Percentiles rank a stretch among this genome's conserved stretches.
Conservation (phyloP, 371 early-diverging fungal genomes). For the Dichotomocladium elegans region DNA sequence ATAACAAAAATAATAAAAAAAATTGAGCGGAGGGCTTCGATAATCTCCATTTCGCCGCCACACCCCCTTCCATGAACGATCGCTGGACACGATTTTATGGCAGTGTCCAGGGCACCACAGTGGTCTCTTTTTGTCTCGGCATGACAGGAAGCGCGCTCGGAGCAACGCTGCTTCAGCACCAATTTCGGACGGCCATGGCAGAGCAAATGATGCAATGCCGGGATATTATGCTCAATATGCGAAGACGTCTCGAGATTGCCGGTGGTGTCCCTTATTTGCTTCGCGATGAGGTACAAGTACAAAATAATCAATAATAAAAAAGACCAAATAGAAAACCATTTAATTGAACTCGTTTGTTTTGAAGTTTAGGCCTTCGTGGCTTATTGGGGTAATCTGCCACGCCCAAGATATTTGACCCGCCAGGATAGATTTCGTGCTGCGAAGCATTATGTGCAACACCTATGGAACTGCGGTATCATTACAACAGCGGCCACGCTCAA, state of each 20-base stretch:
- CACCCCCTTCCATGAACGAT: neutral
- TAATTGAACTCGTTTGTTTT: neutral
- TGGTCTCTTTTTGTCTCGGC: conserved; percentile 11
- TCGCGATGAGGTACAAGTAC: conserved; percentile 14
- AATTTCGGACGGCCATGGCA: conserved; percentile 2
- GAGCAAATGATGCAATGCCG: conserved; percentile 5
- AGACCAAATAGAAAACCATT: neutral
- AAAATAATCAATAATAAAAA: no score
- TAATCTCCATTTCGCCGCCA: no score
- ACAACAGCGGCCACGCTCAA: conserved; percentile 4
- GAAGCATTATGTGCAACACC: conserved; percentile 7
- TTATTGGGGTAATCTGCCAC: neutral
- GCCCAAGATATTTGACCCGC: neutral
- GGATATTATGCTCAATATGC: conserved; percentile 8
- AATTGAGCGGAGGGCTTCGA: no score
- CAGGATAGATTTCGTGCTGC: neutral
- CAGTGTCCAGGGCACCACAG: conserved; percentile 1
- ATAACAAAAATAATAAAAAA: no score
- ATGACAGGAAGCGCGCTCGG: conserved; percentile 6
- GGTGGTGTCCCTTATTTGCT: conserved; percentile 18
- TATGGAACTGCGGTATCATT: conserved; percentile 6
- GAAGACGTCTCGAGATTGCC: conserved; percentile 10
- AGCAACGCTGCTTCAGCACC: conserved; percentile 2
- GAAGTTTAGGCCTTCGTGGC: conserved; percentile 4
- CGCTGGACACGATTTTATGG: neutral